Conservation (phyloP, 2,329 filamentous ascomycete genomes). For the Cercospora sesami region DNA sequence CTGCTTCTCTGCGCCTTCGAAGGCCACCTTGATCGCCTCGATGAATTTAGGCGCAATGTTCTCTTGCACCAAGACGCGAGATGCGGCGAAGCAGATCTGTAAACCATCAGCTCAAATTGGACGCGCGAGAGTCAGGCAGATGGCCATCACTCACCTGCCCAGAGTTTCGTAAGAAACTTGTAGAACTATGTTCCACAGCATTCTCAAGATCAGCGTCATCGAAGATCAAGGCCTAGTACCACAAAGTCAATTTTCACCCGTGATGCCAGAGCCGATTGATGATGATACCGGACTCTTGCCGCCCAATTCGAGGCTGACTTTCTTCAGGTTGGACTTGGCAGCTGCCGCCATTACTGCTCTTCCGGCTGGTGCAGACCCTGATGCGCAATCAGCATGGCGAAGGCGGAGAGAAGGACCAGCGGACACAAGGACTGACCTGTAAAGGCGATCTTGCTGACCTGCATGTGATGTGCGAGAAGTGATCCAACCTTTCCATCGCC, state of each 20-base stretch:
- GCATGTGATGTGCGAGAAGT: constrained; percentile 46
- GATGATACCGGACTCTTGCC: constrained; percentile 45
- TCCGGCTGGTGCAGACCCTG: constrained; percentile 42
- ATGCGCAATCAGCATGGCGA: background rate
- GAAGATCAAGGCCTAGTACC: constrained; percentile 42
- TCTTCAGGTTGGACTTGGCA: constrained; percentile 46
- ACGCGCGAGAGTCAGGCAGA: background rate
- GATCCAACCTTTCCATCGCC: constrained; percentile 50
- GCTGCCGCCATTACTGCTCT: constrained; percentile 43
- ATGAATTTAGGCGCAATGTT: constrained; percentile 51
- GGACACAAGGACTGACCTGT: constrained; percentile 38
- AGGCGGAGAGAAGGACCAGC: background rate
- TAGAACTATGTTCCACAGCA: constrained; percentile 17
- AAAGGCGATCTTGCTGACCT: constrained; percentile 53
- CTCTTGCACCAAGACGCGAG: constrained; percentile 37
- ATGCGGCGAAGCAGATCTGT: constrained; percentile 34
- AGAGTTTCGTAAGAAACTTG: constrained; percentile 19
- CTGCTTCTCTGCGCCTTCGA: constrained; percentile 23
- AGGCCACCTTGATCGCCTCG: constrained; percentile 42
- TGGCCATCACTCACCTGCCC: constrained; percentile 5
- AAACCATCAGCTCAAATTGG: background rate
- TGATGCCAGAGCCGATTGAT: background rate
- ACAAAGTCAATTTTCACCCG: background rate
- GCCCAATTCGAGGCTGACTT: constrained; percentile 51
- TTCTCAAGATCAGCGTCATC: constrained; percentile 49